phyloP scores from a whole-genome alignment of 1,284 basidiomycete genomes.

The Ganoderma lingzhi region DNA sequence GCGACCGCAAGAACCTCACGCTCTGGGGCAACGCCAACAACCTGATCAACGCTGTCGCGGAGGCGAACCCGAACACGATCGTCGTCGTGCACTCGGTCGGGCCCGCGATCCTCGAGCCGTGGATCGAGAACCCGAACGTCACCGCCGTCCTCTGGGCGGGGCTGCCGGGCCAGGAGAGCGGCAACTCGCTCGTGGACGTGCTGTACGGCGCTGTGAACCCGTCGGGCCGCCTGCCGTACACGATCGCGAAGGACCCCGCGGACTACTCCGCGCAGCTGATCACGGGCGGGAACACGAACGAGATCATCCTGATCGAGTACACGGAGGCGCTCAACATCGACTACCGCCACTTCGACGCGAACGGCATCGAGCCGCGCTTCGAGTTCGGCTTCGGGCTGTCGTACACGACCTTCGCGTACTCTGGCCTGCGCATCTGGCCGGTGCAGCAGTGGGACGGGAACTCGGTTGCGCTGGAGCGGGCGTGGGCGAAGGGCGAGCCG shows the following conservation, averaged over 20 bases:
- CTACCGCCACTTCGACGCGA: slow-evolving; percentile 79
- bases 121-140: slow-evolving; percentile 83
- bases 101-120: slow-evolving; percentile 75
- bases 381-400: slow-evolving; percentile 89
- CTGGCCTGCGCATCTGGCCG: slow-evolving; percentile 54
- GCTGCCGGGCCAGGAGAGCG: slow-evolving; percentile 78
- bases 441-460: slow-evolving; percentile 43
- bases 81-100: slow-evolving; percentile 83
- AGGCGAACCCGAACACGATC: slow-evolving; percentile 76
- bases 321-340: slow-evolving; percentile 78
- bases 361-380: slow-evolving; percentile 66
- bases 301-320: slow-evolving; percentile 67
- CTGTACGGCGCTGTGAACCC: slow-evolving; percentile 80
- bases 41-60: slow-evolving; percentile 13
- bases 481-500: slow-evolving; percentile 63
- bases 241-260: slow-evolving; percentile 71
- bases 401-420: slow-evolving; percentile 84
- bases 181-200: slow-evolving; percentile 79
- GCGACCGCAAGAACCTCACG: slow-evolving; percentile 85
- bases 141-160: slow-evolving; percentile 78
- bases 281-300: slow-evolving; percentile 46
- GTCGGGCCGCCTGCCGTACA: slow-evolving; percentile 81
- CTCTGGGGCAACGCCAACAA: slow-evolving; percentile 43
- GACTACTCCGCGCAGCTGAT: slow-evolving; percentile 76
- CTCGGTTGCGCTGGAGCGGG: slow-evolving; percentile 43